Evolutionary conservation across 441 rosid genomes (phyloP).

Genomic region (Cnidoscolus chayamansa): DNA sequence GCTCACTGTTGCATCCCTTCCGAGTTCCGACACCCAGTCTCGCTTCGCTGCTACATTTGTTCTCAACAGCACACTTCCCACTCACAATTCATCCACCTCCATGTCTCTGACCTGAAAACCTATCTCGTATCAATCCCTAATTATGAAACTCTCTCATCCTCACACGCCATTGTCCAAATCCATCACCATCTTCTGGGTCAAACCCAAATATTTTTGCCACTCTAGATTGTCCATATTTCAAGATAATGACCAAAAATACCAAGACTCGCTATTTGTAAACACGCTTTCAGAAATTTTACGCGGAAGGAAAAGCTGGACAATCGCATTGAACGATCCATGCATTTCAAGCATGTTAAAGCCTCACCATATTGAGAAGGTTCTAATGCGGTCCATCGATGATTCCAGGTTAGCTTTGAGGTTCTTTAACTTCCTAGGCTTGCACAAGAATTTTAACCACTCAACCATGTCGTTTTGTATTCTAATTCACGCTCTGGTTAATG

Average conservation of each 20-base stretch:
- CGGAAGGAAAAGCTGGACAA: conserved; percentile 66
- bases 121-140: not conserved
- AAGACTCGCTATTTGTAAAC: conserved; percentile 38
- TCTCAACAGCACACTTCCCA: too few species aligned
- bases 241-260: conserved; percentile 29
- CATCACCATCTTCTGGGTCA: conserved; percentile 17
- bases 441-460: conserved; percentile 64
- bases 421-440: conserved; percentile 82
- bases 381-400: conserved; percentile 58
- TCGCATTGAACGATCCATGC: conserved; percentile 44
- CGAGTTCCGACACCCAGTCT: too few species aligned
- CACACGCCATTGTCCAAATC: conserved; percentile 25
- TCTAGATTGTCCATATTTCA: conserved; percentile 20
- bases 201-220: conserved; percentile 26
- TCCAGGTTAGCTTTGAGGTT: conserved; percentile 69
- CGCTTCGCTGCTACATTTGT: too few species aligned
- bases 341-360: conserved; percentile 38
- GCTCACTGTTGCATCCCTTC: too few species aligned
- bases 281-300: conserved; percentile 47
- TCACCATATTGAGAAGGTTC: conserved; percentile 59
- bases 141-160: conserved; percentile 44
- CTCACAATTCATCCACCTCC: not conserved
- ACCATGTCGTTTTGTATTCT: conserved; percentile 68
- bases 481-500: conserved; percentile 58
- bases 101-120: not conserved